Evolutionary conservation across 169 alveolate species (phyloP).

Genomic region (Cryptosporidium parvum): DNA sequence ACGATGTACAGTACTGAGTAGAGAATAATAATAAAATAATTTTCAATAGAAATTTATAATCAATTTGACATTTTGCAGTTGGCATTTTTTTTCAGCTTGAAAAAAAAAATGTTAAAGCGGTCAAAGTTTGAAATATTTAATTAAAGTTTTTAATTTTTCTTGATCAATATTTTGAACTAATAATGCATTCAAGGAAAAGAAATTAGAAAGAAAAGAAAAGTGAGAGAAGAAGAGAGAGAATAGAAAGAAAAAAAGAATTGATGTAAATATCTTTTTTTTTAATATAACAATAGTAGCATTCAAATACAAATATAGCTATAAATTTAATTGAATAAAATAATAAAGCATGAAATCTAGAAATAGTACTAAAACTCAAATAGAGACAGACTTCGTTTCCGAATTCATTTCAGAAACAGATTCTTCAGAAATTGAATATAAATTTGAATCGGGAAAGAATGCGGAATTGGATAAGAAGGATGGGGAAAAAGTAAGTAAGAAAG

Average conservation of each 20-base stretch:
- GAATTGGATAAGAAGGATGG: neutral
- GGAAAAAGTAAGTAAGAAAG: neutral
- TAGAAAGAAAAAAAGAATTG: too few relatives aligned
- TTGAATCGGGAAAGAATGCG: neutral
- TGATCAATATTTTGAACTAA: too few relatives aligned
- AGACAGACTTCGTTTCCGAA: conserved; percentile 15
- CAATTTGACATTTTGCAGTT: neutral
- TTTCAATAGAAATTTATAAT: neutral
- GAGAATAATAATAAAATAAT: neutral
- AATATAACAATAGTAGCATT: too few relatives aligned
- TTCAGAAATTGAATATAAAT: neutral
- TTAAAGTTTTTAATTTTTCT: neutral
- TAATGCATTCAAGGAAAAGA: neutral
- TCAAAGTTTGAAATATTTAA: neutral
- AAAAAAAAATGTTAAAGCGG: neutral
- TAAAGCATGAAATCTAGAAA: conserved; percentile 5
- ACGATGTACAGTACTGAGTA: neutral
- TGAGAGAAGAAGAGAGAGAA: neutral
- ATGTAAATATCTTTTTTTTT: too few relatives aligned
- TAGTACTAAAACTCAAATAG: neutral
- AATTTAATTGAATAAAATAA: too few relatives aligned
- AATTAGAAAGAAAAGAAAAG: too few relatives aligned
- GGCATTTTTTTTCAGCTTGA: neutral
- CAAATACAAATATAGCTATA: too few relatives aligned
- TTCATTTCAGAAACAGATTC: neutral